phyloP scores from a whole-genome alignment of 306 rosid genomes.

The Rubus idaeus region DNA sequence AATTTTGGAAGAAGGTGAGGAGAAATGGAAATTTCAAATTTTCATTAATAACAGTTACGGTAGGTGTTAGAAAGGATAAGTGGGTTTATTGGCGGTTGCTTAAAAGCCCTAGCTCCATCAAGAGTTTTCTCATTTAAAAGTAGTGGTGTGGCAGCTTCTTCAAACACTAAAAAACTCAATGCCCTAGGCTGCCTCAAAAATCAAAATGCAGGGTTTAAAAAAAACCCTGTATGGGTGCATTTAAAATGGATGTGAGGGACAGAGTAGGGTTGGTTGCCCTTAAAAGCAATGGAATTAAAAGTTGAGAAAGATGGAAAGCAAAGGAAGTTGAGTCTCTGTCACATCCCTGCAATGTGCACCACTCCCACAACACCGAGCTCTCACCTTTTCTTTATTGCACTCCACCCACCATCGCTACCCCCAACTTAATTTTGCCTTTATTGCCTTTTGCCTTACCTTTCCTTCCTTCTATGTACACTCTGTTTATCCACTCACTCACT shows the following conservation, averaged over 20 bases:
- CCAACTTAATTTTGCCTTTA: conserved; percentile 39
- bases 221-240: neutral
- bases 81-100: no score
- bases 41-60: no score
- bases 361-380: conserved; percentile 23
- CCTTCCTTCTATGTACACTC: neutral
- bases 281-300: conserved; percentile 27
- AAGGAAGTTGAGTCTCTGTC: conserved; percentile 27
- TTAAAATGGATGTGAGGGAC: neutral
- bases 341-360: conserved; percentile 20
- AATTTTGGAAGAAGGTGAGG: no score
- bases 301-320: conserved; percentile 25
- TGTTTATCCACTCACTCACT: neutral
- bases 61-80: no score
- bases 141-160: no score
- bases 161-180: no score
- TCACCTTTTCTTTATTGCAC: conserved; percentile 44
- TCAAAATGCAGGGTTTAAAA: neutral
- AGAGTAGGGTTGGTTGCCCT: neutral
- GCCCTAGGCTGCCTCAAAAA: neutral
- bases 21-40: no score
- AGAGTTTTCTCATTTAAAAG: no score
- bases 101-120: no score
- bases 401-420: conserved; percentile 53
- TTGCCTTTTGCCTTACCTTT: conserved; percentile 32